A percentile compares a stretch with the other conserved stretches of the same genome.
These are phyloP conservation scores for Cystobasidiopsis lactophilus DNA, from an alignment of 768 basidiomycete species.

Conservation along the genomic window DNA sequence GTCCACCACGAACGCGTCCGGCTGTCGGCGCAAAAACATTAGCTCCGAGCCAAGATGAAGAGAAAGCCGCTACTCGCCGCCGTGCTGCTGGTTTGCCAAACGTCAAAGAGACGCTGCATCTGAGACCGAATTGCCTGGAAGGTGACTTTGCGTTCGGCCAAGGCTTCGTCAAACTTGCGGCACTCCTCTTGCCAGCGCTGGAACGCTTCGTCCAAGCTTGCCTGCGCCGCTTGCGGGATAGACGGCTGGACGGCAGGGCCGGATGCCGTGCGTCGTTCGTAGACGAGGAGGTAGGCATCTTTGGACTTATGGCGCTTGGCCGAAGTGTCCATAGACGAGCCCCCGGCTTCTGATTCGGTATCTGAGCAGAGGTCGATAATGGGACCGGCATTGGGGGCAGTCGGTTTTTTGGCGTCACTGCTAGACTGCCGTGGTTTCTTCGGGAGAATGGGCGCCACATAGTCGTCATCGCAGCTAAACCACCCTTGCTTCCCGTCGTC, in stretches of 20 bases:
- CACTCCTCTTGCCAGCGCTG: not conserved
- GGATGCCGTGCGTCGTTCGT: constrained; percentile 33
- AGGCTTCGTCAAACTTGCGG: not conserved
- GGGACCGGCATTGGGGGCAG: not conserved
- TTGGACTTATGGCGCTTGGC: constrained; percentile 17
- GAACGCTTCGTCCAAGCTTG: not conserved
- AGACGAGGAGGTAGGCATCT: constrained; percentile 59
- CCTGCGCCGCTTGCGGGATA: not conserved
- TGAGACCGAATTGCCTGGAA: not conserved
- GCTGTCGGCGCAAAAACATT: no score
- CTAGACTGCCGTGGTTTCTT: not conserved
- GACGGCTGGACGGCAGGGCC: not conserved
- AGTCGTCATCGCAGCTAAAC: constrained; percentile 86
- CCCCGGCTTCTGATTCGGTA: no score
- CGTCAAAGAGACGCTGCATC: no score
- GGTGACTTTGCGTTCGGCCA: not conserved
- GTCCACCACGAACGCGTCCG: no score
- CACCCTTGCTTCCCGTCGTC: constrained; percentile 49
- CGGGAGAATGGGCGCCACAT: constrained; percentile 27
- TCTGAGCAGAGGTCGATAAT: not conserved
- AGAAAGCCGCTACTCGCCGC: no score
- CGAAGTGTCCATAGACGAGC: no score
- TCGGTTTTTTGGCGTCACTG: not conserved
- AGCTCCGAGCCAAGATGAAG: no score
- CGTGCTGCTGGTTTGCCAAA: no score